phyloP scores from a whole-genome alignment of 108 stramenopile genomes.

The Pseudonitzschia delicatissima region DNA sequence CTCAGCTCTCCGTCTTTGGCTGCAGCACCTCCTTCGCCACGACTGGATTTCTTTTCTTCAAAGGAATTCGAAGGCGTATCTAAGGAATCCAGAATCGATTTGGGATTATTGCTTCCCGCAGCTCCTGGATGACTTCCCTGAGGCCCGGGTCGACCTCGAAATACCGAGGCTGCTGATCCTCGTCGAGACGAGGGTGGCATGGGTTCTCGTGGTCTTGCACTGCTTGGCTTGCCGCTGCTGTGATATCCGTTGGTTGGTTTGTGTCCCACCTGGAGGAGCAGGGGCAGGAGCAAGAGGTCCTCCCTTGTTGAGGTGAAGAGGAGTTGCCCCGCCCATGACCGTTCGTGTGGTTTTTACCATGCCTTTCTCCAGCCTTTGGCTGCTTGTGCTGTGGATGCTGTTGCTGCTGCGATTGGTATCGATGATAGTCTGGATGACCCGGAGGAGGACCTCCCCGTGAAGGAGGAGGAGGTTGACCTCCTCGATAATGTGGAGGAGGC shows the following conservation, averaged over 20 bases:
- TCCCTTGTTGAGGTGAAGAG: slow-evolving; percentile 53
- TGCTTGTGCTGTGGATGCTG: not conserved
- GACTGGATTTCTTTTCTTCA: slow-evolving; percentile 36
- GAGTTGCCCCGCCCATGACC: slow-evolving; percentile 70
- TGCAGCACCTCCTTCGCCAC: slow-evolving; percentile 1
- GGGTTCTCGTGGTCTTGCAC: too few relatives aligned
- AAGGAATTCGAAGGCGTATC: slow-evolving; percentile 51
- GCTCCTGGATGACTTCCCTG: not conserved
- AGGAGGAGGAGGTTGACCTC: slow-evolving; percentile 1
- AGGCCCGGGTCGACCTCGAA: slow-evolving; percentile 39
- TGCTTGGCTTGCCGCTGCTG: not conserved
- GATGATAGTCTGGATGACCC: slow-evolving; percentile 11
- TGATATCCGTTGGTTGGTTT: slow-evolving; percentile 3
- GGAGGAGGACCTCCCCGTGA: slow-evolving; percentile 12
- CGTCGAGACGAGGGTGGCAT: slow-evolving; percentile 2
- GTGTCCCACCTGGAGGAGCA: too few relatives aligned
- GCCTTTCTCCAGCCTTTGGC: slow-evolving; percentile 6
- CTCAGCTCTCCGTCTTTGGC: slow-evolving; percentile 24
- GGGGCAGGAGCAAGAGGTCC: not conserved
- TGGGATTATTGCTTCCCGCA: slow-evolving; percentile 18
- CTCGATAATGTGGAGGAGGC: slow-evolving; percentile 18
- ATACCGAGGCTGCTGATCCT: slow-evolving; percentile 34
- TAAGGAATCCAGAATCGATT: slow-evolving; percentile 42
- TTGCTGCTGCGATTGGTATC: slow-evolving; percentile 8
- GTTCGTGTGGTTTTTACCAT: slow-evolving; percentile 34